Percentiles rank a stretch among this genome's conserved stretches.
phyloP scores from a whole-genome alignment of 2,329 filamentous ascomycete genomes.

The Trichoderma sp. region DNA sequence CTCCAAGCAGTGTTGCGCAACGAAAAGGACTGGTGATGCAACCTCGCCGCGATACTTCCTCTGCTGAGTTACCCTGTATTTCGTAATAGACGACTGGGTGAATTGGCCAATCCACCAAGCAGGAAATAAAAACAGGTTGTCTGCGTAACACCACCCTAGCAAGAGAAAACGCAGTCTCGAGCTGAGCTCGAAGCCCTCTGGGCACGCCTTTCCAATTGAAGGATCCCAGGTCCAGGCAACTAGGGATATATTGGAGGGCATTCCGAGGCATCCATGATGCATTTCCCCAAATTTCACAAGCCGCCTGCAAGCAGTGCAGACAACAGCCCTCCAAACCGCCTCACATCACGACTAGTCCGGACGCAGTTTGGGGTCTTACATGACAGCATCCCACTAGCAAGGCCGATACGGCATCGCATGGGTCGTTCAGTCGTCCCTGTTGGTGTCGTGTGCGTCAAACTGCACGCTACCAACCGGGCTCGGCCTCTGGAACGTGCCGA shows the following conservation, averaged over 20 bases:
- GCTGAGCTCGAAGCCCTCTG: neutral
- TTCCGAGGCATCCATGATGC: neutral
- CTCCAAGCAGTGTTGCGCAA: neutral
- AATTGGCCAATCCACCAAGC: neutral
- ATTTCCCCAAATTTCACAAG: neutral
- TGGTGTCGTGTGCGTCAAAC: neutral
- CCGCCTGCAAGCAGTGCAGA: neutral
- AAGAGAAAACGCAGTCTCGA: neutral
- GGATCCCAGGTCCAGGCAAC: neutral
- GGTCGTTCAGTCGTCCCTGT: neutral
- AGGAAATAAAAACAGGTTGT: neutral
- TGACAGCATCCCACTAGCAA: slow-evolving; percentile 4
- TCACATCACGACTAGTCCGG: neutral
- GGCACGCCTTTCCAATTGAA: neutral
- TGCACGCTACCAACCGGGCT: neutral
- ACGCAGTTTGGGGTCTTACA: neutral
- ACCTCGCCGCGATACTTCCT: neutral
- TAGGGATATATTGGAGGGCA: neutral
- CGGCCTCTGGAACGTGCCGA: slow-evolving; percentile 7
- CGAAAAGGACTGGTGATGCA: neutral
- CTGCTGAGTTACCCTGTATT: slow-evolving; percentile 9
- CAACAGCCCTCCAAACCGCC: neutral
- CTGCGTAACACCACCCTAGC: neutral
- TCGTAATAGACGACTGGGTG: neutral
- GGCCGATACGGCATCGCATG: neutral